phyloP scores from a whole-genome alignment of 495 filamentous ascomycete species.

The Talaromyces trachyspermus region DNA sequence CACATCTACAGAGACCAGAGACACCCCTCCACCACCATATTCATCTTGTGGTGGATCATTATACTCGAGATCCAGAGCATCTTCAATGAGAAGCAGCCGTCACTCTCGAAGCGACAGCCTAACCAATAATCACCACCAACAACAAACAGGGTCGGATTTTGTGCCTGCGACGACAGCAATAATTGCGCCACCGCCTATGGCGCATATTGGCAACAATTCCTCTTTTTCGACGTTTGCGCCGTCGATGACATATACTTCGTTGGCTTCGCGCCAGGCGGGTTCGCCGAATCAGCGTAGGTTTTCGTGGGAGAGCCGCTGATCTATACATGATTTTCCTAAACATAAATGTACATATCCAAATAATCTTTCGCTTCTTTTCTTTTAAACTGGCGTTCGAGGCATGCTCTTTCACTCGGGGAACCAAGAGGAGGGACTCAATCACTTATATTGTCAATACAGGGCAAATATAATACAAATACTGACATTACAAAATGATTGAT shows the following conservation, averaged over 20 bases:
- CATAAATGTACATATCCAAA: neutral
- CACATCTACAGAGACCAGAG: constrained; percentile 39
- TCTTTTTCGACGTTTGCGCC: neutral
- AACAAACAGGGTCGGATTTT: neutral
- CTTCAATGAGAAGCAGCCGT: constrained; percentile 26
- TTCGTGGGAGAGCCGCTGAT: constrained; percentile 3
- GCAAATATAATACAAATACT: too few species aligned
- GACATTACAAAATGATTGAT: too few species aligned
- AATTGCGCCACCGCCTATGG: constrained; percentile 5
- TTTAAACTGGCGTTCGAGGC: too few species aligned
- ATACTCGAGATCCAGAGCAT: constrained; percentile 25
- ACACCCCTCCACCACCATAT: constrained; percentile 40
- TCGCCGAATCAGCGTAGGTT: neutral
- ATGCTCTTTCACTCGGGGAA: too few species aligned
- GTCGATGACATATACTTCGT: neutral
- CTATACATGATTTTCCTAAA: neutral
- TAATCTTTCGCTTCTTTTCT: neutral
- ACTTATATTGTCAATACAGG: too few species aligned
- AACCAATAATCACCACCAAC: neutral
- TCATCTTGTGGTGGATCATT: constrained; percentile 26
- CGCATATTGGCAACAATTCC: constrained; percentile 3
- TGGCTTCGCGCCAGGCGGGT: constrained; percentile 7
- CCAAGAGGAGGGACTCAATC: too few species aligned
- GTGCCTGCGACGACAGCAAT: neutral
- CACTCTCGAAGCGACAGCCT: neutral